Conservation (phyloP, 129 eudicot genomes). For the Cynara cardunculus region DNA sequence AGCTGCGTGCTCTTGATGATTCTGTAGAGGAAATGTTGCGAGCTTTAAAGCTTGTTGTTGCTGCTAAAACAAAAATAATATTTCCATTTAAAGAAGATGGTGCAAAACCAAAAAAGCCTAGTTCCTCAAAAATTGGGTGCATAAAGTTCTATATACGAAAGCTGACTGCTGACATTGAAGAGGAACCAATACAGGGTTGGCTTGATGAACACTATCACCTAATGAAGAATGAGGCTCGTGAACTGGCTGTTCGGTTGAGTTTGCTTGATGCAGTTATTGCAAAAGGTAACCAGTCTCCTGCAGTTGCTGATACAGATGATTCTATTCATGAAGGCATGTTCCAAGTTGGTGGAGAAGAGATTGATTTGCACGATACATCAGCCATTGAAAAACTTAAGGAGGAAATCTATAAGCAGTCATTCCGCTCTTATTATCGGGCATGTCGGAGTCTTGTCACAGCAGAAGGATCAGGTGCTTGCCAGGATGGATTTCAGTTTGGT, state of each 20-base stretch:
- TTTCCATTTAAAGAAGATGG: conserved; percentile 59
- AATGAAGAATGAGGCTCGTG: conserved; percentile 89
- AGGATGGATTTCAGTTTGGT: conserved; percentile 88
- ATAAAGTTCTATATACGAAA: conserved; percentile 70
- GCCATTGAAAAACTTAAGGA: conserved; percentile 64
- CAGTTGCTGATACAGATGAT: conserved; percentile 49
- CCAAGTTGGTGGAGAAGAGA: conserved; percentile 51
- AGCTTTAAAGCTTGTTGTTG: conserved; percentile 74
- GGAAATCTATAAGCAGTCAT: conserved; percentile 75
- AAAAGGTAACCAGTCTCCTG: conserved; percentile 41
- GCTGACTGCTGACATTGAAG: conserved; percentile 89
- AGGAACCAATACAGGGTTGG: conserved; percentile 98
- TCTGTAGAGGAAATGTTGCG: conserved; percentile 89
- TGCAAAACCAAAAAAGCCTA: conserved; percentile 58
- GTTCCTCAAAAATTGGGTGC: conserved; percentile 67
- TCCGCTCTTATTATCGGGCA: conserved; percentile 81
- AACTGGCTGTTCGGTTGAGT: conserved; percentile 75
- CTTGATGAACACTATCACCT: conserved; percentile 89
- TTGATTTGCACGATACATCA: conserved; percentile 57
- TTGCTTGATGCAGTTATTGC: conserved; percentile 61
- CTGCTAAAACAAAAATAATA: conserved; percentile 65
- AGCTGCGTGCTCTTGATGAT: conserved; percentile 98
- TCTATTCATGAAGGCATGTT: conserved; percentile 35
- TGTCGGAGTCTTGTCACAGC: conserved; percentile 65
- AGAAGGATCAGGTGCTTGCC: conserved; percentile 88